Evolutionary conservation across 2,329 filamentous ascomycete genomes (phyloP), one percentile per base, ranked within the genome.

Genomic region (Clonostachys rosea): DNA sequence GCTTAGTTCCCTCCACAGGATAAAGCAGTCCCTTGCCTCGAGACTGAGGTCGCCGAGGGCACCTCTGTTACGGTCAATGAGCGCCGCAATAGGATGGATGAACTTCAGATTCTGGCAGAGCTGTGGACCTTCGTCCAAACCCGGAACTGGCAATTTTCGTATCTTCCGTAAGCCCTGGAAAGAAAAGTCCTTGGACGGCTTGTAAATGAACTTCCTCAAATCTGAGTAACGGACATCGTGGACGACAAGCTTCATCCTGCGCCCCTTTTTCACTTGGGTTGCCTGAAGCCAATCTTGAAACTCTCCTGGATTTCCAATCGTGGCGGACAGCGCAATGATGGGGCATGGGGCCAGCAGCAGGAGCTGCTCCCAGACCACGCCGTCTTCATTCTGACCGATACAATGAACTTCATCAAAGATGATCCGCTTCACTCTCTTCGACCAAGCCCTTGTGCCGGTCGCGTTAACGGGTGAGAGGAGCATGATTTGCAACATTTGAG

Each of bases 371-470:
- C 86, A 92, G 3, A 91, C 73, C 2, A 90, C 68, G 45, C 87
- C 87, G 53, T 91, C 87, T 8, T 90, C 84, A 0, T 83, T 78
- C 59, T 91, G 83, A 0, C 87, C 86, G 49, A 92, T 91, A 34
- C 81, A 89, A 60, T 92, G 87, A 3, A 91, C 83, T 65, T 92
- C 87, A 57, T 92, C 87, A 49, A 91, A 91, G 44, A 91, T 89
- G 58, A 91, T 90, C 43, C 86, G 76, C 55, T 81, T 87, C 13
- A 91, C 76, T 45, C 84, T 71, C 5, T 74, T 73, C 0, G 86
- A 78, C 87, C 87, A 92, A 1, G 73, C 63, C 30, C 56, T 67
- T 2, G 54, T 43, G 3, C 70, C 68, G 9, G 75, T 78, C 5
- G 86, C 83, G 54, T 90, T 87, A 0, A 72, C 68, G 0, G 86